Percentiles rank a stretch among this genome's conserved stretches.
Evolutionary conservation across 1,139 yeast species (phyloP).

Genomic region (Taphrina wiesneri): DNA sequence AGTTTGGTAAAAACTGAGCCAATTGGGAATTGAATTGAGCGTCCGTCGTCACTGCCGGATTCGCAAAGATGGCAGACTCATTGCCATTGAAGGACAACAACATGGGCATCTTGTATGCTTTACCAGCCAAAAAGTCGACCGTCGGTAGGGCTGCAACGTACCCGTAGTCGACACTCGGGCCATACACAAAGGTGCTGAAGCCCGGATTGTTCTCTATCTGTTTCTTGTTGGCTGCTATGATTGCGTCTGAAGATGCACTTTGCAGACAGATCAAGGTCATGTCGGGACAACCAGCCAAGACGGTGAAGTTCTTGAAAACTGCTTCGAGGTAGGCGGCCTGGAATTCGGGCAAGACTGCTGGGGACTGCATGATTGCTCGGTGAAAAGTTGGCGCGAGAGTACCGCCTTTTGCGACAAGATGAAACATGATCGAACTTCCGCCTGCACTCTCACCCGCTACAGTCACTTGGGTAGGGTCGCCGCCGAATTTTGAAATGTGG

Average conservation of each 20-base stretch:
- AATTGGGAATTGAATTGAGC: neutral
- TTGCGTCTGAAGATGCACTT: neutral
- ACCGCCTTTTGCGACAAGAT: neutral
- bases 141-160: conserved; percentile 9
- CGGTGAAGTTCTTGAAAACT: neutral
- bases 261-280: neutral
- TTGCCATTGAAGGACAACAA: neutral
- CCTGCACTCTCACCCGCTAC: conserved; percentile 50
- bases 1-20: neutral
- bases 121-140: neutral
- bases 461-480: conserved; percentile 46
- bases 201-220: neutral
- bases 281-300: conserved; percentile 1
- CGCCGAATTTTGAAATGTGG: conserved; percentile 47
- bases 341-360: conserved; percentile 4
- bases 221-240: neutral
- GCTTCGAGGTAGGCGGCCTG: neutral
- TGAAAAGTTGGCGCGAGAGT: conserved; percentile 9
- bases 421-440: conserved; percentile 40
- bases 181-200: conserved; percentile 2
- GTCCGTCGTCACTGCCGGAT: neutral
- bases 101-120: neutral
- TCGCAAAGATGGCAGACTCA: conserved; percentile 10
- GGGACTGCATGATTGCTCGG: conserved; percentile 5
- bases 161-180: conserved; percentile 7